Base-by-base conservation (phyloP, 1,284 basidiomycete species). In the Sanguinoderma infundibulare region DNA sequence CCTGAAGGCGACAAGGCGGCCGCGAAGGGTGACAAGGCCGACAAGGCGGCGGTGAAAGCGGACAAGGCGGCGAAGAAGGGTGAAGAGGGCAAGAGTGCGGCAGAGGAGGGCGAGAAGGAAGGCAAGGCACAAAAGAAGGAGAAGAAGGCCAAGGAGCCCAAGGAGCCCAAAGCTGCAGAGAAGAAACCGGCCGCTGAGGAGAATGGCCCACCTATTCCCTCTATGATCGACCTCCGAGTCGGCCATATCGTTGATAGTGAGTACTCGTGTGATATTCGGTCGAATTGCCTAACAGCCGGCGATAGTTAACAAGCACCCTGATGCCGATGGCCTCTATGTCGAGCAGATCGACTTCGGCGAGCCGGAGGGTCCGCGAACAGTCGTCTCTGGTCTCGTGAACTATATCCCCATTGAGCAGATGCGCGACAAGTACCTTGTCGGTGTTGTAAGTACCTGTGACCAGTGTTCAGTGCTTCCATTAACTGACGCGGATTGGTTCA, bases 271-370 rank as follows among this genome's bases (percentile, higher is more conserved):
- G 32, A 14, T 26, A 5, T 50, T 20, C 6, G 10, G 22, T 15
- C 30, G 8, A 9, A 8, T 5, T 32, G 35, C n/a, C 39, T 60
- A 7, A 53, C 10, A 8, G 12, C 4, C 24, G 1, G 5, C 20
- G 44, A 1, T 63, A 97, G 95, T 98, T 70, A 89, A 88, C 77
- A 93, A 93, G 69, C 96, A 98, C 74, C 96, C 96, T 5, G 96
- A 98, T 71, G 95, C 96, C 2, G 95, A 98, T 72, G 89, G 92
- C 51, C 82, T 98, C 44, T 98, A 96, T 72, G 86, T 97, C 63
- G 95, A 97, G 91, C 88, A 95, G 91, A 96, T 98, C 66, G 95
- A 98, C 76, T 81, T 98, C 59, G 96, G 95, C 59, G 95, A 97
- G 75, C 95, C 95, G 74, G 89, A 89, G 1, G 96, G 95, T 38